Percentiles rank a stretch among this genome's conserved stretches.
phyloP scores from a whole-genome alignment of 2,329 filamentous ascomycete genomes.

The Xylaria polymorpha region DNA sequence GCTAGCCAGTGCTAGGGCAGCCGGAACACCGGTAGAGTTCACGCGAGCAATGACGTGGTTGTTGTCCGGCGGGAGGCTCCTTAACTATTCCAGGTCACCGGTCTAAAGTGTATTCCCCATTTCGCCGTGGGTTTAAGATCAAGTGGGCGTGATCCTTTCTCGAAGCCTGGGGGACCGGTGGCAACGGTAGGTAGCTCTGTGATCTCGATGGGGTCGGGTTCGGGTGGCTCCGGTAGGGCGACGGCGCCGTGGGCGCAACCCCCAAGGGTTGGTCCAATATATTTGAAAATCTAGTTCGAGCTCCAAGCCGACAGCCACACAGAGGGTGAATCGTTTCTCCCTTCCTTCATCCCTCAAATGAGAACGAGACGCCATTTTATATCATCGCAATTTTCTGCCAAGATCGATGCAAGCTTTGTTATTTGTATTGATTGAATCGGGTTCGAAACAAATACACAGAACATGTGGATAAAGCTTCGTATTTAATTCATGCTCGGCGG shows the following conservation, averaged over 20 bases:
- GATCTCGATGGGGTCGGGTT: conserved; percentile 36
- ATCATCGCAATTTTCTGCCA: neutral
- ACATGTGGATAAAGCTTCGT: neutral
- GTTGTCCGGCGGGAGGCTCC: conserved; percentile 56
- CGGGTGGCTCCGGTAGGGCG: conserved; percentile 13
- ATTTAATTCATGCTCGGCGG: too few species aligned
- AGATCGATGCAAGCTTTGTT: neutral
- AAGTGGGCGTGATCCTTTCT: conserved; percentile 22
- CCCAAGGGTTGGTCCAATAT: too few species aligned
- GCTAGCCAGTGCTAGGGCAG: conserved; percentile 53
- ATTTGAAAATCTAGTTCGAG: neutral
- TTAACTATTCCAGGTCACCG: conserved; percentile 4
- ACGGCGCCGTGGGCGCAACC: neutral
- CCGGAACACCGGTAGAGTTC: conserved; percentile 57
- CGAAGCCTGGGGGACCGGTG: conserved; percentile 19
- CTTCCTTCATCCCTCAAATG: neutral
- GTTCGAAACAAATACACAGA: neutral
- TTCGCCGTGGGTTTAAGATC: conserved; percentile 26
- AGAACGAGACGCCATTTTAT: neutral
- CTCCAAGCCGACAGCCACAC: neutral
- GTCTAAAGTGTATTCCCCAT: conserved; percentile 30
- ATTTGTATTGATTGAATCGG: neutral
- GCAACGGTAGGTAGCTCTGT: conserved; percentile 32
- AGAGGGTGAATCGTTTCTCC: neutral
- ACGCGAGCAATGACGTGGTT: conserved; percentile 56